Conservation (phyloP, 805 yeast genomes). For the Ogataea trehalophila region DNA sequence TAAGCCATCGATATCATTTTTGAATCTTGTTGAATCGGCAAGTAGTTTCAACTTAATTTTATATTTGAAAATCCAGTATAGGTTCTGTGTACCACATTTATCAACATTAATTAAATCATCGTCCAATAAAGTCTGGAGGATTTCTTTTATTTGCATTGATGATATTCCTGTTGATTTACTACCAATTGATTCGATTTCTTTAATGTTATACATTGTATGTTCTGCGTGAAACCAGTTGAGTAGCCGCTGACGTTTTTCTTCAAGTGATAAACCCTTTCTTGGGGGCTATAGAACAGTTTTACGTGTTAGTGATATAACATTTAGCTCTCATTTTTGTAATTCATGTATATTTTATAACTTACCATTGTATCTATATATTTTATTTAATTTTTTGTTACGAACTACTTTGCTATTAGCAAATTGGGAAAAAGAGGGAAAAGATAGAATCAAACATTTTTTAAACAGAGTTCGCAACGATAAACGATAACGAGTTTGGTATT, state of each 20-base stretch:
- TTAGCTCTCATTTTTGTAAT: no score
- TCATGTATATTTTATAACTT: no score
- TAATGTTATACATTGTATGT: conserved; percentile 41
- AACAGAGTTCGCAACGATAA: no score
- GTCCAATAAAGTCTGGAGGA: conserved; percentile 42
- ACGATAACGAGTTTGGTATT: neutral
- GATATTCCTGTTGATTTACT: conserved; percentile 44
- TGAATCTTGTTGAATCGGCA: conserved; percentile 12
- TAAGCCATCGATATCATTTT: conserved; percentile 7
- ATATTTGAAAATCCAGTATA: conserved; percentile 47
- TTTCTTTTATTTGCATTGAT: conserved; percentile 51
- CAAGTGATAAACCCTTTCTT: conserved; percentile 27
- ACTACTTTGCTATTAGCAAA: no score
- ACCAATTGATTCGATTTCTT: conserved; percentile 46
- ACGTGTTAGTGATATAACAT: neutral
- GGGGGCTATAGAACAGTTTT: conserved; percentile 10
- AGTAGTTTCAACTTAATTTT: conserved; percentile 15
- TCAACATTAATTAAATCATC: conserved; percentile 46
- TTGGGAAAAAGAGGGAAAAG: neutral
- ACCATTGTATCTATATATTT: no score
- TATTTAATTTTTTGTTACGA: no score
- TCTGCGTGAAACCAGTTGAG: conserved; percentile 35
- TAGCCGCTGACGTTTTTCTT: conserved; percentile 36
- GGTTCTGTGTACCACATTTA: conserved; percentile 50
- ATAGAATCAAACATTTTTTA: neutral